Evolutionary conservation across 2,329 filamentous ascomycete species (phyloP).

Genomic region (Verticillium zaregamsianum): DNA sequence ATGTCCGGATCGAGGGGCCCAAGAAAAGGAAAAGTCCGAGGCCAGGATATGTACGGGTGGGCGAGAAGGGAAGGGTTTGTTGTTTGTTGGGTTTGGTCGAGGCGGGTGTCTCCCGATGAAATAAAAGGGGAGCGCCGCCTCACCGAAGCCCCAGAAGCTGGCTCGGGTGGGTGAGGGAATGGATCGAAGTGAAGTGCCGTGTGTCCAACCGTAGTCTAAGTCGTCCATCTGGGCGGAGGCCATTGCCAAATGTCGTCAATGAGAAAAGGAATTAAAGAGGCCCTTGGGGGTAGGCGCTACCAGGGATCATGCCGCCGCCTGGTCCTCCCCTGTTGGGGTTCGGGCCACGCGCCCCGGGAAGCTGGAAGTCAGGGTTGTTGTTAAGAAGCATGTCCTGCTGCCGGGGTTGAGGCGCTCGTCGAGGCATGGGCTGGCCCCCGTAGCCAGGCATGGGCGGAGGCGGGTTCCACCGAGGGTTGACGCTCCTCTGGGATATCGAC

Average conservation of each 20-base stretch:
- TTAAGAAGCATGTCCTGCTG: conserved; percentile 70
- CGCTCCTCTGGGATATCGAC: conserved; percentile 78
- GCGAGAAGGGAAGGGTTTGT: conserved; percentile 3
- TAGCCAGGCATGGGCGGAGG: conserved; percentile 38
- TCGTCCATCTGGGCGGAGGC: not conserved
- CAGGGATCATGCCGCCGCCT: conserved; percentile 44
- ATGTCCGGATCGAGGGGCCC: not conserved
- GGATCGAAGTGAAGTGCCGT: conserved; percentile 11
- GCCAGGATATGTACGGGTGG: conserved; percentile 3
- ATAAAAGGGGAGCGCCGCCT: not conserved
- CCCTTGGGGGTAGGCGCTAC: conserved; percentile 46
- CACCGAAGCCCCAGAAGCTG: conserved; percentile 7
- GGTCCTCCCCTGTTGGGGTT: conserved; percentile 19
- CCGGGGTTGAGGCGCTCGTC: conserved; percentile 34
- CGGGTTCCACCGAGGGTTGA: conserved; percentile 84
- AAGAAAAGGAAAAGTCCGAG: conserved; percentile 2
- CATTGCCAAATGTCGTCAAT: not conserved
- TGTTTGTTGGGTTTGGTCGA: not conserved
- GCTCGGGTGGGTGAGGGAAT: conserved; percentile 9
- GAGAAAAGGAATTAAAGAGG: conserved; percentile 16
- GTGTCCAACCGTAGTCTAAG: not conserved
- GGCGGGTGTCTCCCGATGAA: not conserved
- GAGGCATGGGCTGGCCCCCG: conserved; percentile 36
- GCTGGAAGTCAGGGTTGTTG: conserved; percentile 80
- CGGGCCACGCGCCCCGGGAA: conserved; percentile 46